Percentiles rank a stretch among this genome's conserved stretches.
phyloP scores from a whole-genome alignment of 2,329 filamentous ascomycete species.

The Scedosporium dehoogii region DNA sequence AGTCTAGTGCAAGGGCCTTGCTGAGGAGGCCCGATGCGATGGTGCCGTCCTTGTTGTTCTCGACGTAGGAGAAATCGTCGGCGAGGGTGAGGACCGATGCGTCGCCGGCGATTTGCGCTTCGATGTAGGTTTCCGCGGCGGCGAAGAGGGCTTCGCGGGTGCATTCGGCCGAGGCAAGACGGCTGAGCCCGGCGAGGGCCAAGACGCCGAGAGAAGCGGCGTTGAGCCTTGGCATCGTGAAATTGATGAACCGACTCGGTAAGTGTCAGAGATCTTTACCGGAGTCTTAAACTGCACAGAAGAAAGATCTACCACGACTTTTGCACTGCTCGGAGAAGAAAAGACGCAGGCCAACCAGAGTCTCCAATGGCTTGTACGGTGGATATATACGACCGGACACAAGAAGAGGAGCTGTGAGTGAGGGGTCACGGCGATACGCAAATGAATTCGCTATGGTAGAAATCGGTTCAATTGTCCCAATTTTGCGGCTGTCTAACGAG shows the following conservation, averaged over 20 bases:
- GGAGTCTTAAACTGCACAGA: neutral
- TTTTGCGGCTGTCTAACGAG: neutral
- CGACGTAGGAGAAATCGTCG: neutral
- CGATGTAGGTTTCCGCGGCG: conserved; percentile 6
- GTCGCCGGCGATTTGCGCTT: conserved; percentile 1
- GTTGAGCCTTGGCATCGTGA: neutral
- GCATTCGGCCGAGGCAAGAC: neutral
- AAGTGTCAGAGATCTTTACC: neutral
- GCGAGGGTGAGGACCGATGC: neutral
- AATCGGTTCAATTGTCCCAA: conserved; percentile 4
- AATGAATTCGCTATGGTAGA: conserved; percentile 3
- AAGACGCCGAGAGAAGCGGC: neutral
- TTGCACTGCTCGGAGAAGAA: neutral
- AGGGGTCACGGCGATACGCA: neutral
- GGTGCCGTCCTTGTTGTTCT: conserved; percentile 3
- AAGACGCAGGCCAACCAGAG: neutral
- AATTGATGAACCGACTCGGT: neutral
- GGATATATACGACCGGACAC: neutral
- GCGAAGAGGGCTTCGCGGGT: conserved; percentile 6
- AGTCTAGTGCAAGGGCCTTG: conserved; percentile 1
- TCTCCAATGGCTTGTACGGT: neutral
- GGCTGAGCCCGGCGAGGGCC: neutral
- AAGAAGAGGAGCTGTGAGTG: neutral
- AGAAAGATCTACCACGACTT: neutral
- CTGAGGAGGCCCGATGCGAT: conserved; percentile 1